Conservation (phyloP, 495 filamentous ascomycete genomes). For the Penicillium cosmopolitanum region DNA sequence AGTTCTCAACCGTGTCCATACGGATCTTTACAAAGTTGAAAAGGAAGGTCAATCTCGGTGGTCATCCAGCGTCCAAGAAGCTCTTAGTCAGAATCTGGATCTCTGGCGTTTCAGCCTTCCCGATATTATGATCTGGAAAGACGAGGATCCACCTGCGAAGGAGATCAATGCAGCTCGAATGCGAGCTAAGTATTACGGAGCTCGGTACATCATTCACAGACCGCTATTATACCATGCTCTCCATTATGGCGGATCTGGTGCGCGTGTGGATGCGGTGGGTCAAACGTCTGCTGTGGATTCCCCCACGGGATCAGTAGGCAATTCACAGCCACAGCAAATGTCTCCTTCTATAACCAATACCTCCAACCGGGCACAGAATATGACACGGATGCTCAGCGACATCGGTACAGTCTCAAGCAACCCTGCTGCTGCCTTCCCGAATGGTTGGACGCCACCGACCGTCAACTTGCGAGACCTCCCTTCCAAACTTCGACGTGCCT, state of each 20-base stretch:
- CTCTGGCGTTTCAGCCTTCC: conserved; percentile 52
- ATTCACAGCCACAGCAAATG: conserved; percentile 37
- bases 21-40: conserved; percentile 72
- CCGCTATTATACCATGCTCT: conserved; percentile 73
- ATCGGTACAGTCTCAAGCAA: conserved; percentile 29
- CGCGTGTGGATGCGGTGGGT: conserved; percentile 21
- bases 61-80: conserved; percentile 40
- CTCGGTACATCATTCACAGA: conserved; percentile 84
- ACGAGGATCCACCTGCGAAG: conserved; percentile 63
- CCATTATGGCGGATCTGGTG: conserved; percentile 47
- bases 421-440: conserved; percentile 10
- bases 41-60: conserved; percentile 34
- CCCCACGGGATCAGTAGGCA: conserved; percentile 34
- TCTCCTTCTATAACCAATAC: conserved; percentile 35
- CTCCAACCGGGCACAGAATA: conserved; percentile 27
- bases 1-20: conserved; percentile 81
- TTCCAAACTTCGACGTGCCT: conserved; percentile 51
- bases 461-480: conserved; percentile 32
- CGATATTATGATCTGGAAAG: conserved; percentile 62
- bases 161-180: conserved; percentile 86
- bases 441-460: conserved; percentile 20
- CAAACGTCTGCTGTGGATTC: conserved; percentile 35
- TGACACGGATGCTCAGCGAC: conserved; percentile 43
- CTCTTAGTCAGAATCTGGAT: conserved; percentile 54
- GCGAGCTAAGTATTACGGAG: conserved; percentile 93